Evolutionary conservation across 75 land plant genomes (phyloP).

Genomic region (Picea glauca): DNA sequence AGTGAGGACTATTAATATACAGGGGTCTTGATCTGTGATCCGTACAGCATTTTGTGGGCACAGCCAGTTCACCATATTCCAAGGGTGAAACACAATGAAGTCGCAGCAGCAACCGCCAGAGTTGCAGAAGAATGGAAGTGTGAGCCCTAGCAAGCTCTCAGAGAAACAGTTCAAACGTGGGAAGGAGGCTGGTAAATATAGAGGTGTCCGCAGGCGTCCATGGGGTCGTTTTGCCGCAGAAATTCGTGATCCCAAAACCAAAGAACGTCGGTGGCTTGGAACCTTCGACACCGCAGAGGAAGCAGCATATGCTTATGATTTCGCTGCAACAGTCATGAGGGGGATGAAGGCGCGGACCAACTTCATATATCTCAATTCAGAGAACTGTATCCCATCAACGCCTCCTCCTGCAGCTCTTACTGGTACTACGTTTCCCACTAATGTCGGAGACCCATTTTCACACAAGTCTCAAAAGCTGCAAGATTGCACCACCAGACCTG

Average conservation of each 20-base stretch:
- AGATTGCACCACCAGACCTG: neutral
- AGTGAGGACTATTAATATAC: neutral
- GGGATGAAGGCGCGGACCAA: conserved; percentile 62
- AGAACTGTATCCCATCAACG: conserved; percentile 4
- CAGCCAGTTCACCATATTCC: neutral
- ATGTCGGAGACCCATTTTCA: neutral
- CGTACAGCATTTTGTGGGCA: neutral
- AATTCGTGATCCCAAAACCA: conserved; percentile 57
- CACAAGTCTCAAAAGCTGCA: neutral
- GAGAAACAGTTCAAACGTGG: neutral
- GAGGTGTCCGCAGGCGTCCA: conserved; percentile 68
- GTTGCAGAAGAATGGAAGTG: neutral
- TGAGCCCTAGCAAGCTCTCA: conserved; percentile 1
- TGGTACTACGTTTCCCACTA: neutral
- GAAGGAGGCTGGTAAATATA: conserved; percentile 24
- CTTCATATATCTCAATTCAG: conserved; percentile 36
- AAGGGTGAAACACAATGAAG: neutral
- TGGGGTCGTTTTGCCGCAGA: conserved; percentile 80
- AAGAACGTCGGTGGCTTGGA: conserved; percentile 60
- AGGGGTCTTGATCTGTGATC: neutral
- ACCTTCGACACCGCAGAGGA: conserved; percentile 71
- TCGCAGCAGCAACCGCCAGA: neutral
- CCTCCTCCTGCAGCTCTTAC: neutral
- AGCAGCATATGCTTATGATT: conserved; percentile 61
- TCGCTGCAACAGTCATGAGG: conserved; percentile 56